A percentile compares a stretch with the other conserved stretches of the same genome.
Evolutionary conservation across 2,329 filamentous ascomycete species (phyloP).

Genomic region (Eutypella sp.): DNA sequence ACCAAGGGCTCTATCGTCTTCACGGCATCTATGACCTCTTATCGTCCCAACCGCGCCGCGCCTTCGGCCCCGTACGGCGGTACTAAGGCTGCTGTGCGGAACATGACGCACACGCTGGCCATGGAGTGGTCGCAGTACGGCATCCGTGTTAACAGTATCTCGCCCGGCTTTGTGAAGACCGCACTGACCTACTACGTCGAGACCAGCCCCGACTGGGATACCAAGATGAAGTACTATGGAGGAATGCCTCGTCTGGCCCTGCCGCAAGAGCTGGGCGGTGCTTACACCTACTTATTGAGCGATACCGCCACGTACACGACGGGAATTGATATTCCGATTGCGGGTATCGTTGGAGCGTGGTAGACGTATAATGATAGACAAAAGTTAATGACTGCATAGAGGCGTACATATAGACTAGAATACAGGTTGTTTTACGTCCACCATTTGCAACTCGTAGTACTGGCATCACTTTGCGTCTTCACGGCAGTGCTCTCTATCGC

Average conservation of each 20-base stretch:
- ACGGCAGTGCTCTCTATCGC: too few relatives aligned
- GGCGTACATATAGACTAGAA: too few relatives aligned
- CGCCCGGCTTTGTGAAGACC: constrained; percentile 38
- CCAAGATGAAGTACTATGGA: background rate
- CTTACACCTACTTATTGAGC: background rate
- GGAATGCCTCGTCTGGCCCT: background rate
- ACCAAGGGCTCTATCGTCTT: constrained; percentile 32
- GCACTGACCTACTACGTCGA: constrained; percentile 36
- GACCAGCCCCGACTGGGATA: background rate
- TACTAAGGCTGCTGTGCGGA: constrained; percentile 38
- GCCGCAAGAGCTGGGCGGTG: background rate
- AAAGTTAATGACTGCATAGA: too few relatives aligned
- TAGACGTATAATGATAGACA: too few relatives aligned
- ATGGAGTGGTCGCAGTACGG: constrained; percentile 45
- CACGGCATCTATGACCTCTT: constrained; percentile 36
- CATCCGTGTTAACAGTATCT: constrained; percentile 42
- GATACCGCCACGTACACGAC: background rate
- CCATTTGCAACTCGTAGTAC: too few relatives aligned
- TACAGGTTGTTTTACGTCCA: too few relatives aligned
- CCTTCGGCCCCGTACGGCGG: constrained; percentile 45
- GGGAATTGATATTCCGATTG: background rate
- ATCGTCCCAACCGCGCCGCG: constrained; percentile 44
- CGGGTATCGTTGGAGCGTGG: background rate
- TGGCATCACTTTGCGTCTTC: too few relatives aligned
- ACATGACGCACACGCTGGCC: constrained; percentile 35